A percentile compares a stretch with the other conserved stretches of the same genome.
Evolutionary conservation across 2,329 filamentous ascomycete species (phyloP).

Genomic region (Lecanoromycetidae sp.): DNA sequence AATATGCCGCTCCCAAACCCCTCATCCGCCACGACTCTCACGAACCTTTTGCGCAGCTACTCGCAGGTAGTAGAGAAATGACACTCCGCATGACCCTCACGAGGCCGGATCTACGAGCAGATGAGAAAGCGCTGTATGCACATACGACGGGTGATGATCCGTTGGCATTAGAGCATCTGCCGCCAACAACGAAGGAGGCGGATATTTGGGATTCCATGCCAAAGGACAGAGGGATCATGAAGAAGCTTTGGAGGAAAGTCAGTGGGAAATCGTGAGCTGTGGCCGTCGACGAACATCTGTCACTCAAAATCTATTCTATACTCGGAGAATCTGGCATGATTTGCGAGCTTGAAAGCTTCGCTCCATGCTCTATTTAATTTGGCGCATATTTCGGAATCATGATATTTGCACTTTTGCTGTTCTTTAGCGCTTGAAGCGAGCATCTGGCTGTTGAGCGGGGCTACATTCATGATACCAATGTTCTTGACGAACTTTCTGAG

Average conservation of each 20-base stretch:
- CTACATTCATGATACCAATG: conserved; percentile 9
- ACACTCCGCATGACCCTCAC: conserved; percentile 93
- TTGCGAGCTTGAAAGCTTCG: too few relatives aligned
- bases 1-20: conserved; percentile 10
- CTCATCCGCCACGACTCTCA: conserved; percentile 9
- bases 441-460: not conserved
- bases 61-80: conserved; percentile 66
- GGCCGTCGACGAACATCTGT: not conserved
- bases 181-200: conserved; percentile 31
- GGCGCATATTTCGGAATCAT: not conserved
- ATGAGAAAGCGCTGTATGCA: conserved; percentile 60
- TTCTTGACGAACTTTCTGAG: conserved; percentile 10
- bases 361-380: not conserved
- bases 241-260: conserved; percentile 34
- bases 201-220: conserved; percentile 34
- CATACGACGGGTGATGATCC: conserved; percentile 49
- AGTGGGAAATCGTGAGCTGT: too few relatives aligned
- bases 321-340: not conserved
- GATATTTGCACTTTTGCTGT: conserved; percentile 3
- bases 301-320: too few relatives aligned
- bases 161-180: conserved; percentile 43
- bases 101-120: conserved; percentile 67
- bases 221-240: conserved; percentile 29
- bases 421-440: conserved; percentile 13
- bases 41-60: conserved; percentile 37